Evolutionary conservation across 2,329 filamentous ascomycete species (phyloP).

Genomic region (Aciculosporium take): DNA sequence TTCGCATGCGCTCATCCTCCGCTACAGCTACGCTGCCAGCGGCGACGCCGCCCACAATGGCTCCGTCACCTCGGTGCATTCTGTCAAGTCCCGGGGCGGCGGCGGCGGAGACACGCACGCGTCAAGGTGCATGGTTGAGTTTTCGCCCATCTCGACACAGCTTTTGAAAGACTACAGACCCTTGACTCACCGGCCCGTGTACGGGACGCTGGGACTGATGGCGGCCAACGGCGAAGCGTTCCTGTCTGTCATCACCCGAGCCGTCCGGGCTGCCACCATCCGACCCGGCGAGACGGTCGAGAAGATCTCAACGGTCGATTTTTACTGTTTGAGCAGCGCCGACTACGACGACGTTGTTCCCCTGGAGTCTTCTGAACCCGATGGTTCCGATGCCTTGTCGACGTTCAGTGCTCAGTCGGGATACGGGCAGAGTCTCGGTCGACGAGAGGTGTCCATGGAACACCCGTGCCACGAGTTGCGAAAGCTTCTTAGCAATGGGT

Average conservation of each 20-base stretch:
- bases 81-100: conserved; percentile 29
- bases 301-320: conserved; percentile 74
- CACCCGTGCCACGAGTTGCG: conserved; percentile 84
- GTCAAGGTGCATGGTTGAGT: conserved; percentile 77
- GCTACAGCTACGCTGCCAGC: conserved; percentile 54
- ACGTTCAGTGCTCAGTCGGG: conserved; percentile 29
- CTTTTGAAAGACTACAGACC: conserved; percentile 65
- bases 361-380: conserved; percentile 36
- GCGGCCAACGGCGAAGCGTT: conserved; percentile 76
- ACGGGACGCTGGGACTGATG: conserved; percentile 80
- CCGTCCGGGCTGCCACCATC: conserved; percentile 64
- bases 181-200: conserved; percentile 58
- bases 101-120: conserved; percentile 28
- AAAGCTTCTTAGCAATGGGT: conserved; percentile 83
- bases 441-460: conserved; percentile 58
- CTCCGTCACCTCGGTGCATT: conserved; percentile 39
- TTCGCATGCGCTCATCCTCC: conserved; percentile 70
- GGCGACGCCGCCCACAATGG: conserved; percentile 42
- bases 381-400: conserved; percentile 31
- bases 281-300: conserved; percentile 81
- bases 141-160: conserved; percentile 47
- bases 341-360: conserved; percentile 68
- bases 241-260: conserved; percentile 73
- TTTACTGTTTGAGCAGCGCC: conserved; percentile 78
- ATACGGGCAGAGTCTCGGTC: conserved; percentile 34